phyloP scores from a whole-genome alignment of 257 asterid genomes.

The Forsythia viridissima region DNA sequence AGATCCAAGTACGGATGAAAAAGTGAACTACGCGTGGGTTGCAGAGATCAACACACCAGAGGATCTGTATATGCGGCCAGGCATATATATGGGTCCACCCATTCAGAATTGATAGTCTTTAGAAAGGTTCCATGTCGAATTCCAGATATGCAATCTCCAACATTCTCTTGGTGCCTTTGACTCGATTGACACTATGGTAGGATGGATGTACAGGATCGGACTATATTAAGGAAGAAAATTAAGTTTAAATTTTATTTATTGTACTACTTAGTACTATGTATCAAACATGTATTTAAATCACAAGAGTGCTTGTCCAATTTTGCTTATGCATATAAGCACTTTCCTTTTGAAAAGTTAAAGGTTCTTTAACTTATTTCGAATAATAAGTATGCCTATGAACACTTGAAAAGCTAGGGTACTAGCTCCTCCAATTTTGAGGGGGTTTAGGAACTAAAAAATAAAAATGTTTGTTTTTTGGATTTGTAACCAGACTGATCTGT shows the following conservation, averaged over 20 bases:
- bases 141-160: not conserved
- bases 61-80: slow-evolving; percentile 68
- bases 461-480: no score
- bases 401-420: no score
- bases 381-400: no score
- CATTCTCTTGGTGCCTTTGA: not conserved
- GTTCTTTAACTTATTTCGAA: not conserved
- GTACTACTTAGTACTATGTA: not conserved
- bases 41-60: slow-evolving; percentile 72
- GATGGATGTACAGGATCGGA: not conserved
- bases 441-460: not conserved
- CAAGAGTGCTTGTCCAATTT: not conserved
- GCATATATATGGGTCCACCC: slow-evolving; percentile 62
- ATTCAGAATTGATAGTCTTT: slow-evolving; percentile 38
- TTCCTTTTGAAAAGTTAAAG: not conserved
- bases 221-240: not conserved
- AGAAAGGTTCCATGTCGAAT: not conserved
- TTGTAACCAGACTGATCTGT: not conserved
- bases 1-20: slow-evolving; percentile 33
- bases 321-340: no score
- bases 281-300: not conserved
- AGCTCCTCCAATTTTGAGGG: not conserved
- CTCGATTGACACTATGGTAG: not conserved
- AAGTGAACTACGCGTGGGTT: slow-evolving; percentile 88
- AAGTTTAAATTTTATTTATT: not conserved